Evolutionary conservation across 768 basidiomycete genomes (phyloP).

Genomic region (Leccinum imitatum): DNA sequence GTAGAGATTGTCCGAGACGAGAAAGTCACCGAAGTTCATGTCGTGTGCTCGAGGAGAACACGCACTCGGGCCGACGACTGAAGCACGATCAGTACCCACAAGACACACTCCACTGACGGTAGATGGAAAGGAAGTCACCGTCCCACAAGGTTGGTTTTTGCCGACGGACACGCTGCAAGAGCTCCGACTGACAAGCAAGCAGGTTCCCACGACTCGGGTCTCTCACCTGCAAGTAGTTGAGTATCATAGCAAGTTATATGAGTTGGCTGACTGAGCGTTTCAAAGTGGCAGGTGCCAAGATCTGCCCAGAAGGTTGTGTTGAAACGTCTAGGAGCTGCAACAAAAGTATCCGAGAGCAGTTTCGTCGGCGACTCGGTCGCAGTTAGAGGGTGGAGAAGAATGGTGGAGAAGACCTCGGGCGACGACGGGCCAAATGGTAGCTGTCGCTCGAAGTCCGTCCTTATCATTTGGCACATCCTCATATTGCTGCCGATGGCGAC

Average conservation of each 20-base stretch:
- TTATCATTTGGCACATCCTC: too few species aligned
- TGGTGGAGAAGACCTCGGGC: too few species aligned
- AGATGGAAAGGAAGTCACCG: conserved; percentile 96
- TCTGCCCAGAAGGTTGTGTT: not conserved
- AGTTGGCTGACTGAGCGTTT: not conserved
- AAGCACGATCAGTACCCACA: too few species aligned
- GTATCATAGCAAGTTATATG: not conserved
- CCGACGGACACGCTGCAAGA: conserved; percentile 1
- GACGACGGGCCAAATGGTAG: too few species aligned
- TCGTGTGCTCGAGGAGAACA: not conserved
- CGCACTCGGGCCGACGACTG: not conserved
- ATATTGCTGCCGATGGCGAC: too few species aligned
- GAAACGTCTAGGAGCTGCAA: not conserved
- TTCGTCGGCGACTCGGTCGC: not conserved
- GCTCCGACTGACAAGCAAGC: conserved; percentile 10
- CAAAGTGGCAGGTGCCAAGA: not conserved
- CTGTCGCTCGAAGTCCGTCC: too few species aligned
- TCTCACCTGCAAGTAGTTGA: not conserved
- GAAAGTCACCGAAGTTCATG: not conserved
- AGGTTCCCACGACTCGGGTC: conserved; percentile 53
- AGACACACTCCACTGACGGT: conserved; percentile 62
- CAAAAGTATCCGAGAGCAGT: not conserved
- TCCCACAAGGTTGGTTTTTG: conserved; percentile 81
- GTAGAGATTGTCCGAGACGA: not conserved
- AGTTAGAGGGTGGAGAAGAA: too few species aligned